Evolutionary conservation across 2,329 filamentous ascomycete genomes (phyloP), one percentile per base, ranked within the genome.

Genomic region (Didymella glomerata): DNA sequence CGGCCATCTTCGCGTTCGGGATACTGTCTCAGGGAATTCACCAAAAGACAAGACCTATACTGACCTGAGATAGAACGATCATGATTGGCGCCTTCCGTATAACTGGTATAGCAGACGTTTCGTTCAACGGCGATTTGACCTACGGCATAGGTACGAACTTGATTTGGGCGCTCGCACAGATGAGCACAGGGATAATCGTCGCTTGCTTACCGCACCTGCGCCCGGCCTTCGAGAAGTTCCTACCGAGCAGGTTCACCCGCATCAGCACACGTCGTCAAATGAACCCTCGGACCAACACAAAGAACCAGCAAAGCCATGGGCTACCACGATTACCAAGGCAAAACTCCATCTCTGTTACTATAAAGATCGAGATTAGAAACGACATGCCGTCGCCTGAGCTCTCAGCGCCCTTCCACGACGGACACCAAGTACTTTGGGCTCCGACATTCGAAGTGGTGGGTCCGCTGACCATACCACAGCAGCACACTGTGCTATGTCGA

Each of bases 141-240:
- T 66, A 68, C 44, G 49, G 62, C 49, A 60, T 66, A 40, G 55
- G 63, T 11, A 51, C 54, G 24, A 59, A 54, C 1, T 38, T 71
- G 34, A 59, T 71, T 16, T 73, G 67, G 66, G 57, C 62, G 2
- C 53, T 66, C 5, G 59, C 67, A 18, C 65, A 67, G 49, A 61
- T 67, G 56, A 70, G 68, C 48, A 69, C 63, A 16, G 67, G 63
- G 3, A 70, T 73, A 16, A 62, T 68, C 10, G 62, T 72, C 24
- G 64, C 67, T 8, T 72, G 68, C 42, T 68, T 64, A 53, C 66
- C 62, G 11, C 63, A 69, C 9, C 48, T 71, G 25, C 66, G 67
- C n/a, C 68, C 71, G 11, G 8, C 68, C 1, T 70, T 74, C 41
- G 66, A 71, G 36, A 64, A 54, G 38, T 14, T 69, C 34, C 20